Base-by-base conservation (phyloP, 495 filamentous ascomycete species). In the Lasiosphaeria hispida region DNA sequence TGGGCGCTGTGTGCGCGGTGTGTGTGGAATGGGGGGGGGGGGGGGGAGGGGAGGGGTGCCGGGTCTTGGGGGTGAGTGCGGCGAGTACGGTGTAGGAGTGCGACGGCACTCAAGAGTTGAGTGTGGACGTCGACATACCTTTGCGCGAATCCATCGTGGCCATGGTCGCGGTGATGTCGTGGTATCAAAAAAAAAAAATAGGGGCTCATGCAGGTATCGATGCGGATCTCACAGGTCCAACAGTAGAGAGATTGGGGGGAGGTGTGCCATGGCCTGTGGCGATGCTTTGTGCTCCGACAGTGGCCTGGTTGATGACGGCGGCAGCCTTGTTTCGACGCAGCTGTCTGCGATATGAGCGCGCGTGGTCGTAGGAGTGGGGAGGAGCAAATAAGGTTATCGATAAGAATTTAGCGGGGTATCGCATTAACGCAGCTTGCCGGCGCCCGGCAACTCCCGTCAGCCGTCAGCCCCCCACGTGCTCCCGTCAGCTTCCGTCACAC, bases 81-180 rank as follows among this genome's bases (percentile, higher is more conserved):
- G 30, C 45, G 43, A 19, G 37, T 35, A 7, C 8, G 15, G 42
- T 13, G 44, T 40, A 11, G 44, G 44, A 17, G n/a, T 18, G 9
- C 11, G 14, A 14, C 4, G 38, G 17, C 2, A n/a, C 15, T 13
- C 48, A 17, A 36, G 48, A 36, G 36, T 19, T n/a, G 30, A 4
- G 9, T 18, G 41, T 17, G 41, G 52, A 8, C 23, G 36, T 30
- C 41, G 30, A 47, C 59, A 37, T 51, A 70, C 69, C 69, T 63
- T 66, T 72, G 57, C 69, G 69, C 53, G 67, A 64, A 34, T 70
- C 69, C 49, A 72, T 69, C 60, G 60, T 57, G 49, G 63, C 49
- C 53, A 57, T 58, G 19, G 55, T 48, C 39, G 23, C 18, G 54
- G 19, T 51, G 19, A 14, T 40, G 30, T 36, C 43, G 34, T 55